phyloP scores from a whole-genome alignment of 257 asterid genomes.

The Fraxinus excelsior region DNA sequence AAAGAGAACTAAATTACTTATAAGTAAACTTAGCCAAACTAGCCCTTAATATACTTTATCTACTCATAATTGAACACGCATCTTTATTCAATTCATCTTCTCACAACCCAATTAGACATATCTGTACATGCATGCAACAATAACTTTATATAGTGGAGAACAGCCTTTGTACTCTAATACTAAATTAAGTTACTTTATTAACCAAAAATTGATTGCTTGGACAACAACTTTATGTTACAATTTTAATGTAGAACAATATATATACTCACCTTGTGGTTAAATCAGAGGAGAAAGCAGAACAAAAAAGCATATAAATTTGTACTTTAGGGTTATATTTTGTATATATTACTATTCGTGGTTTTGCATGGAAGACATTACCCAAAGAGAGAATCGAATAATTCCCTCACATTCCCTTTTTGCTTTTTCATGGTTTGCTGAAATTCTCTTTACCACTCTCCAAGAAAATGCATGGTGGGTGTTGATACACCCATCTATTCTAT shows the following conservation, averaged over 20 bases:
- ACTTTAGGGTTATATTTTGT: conserved; percentile 3
- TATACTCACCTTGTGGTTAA: neutral
- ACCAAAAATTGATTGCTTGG: neutral
- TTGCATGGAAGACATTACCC: conserved; percentile 71
- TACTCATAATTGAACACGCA: neutral
- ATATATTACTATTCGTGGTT: conserved; percentile 26
- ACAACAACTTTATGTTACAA: neutral
- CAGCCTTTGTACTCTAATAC: conserved; percentile 12
- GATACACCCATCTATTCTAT: no score
- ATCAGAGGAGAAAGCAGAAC: neutral
- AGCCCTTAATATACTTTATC: neutral
- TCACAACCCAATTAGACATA: neutral
- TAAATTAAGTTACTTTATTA: neutral
- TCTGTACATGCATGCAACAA: conserved; percentile 1
- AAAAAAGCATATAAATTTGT: conserved; percentile 3
- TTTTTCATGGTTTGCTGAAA: conserved; percentile 33
- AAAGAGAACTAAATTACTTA: neutral
- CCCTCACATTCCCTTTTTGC: conserved; percentile 50
- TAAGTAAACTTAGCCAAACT: neutral
- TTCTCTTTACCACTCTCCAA: conserved; percentile 48
- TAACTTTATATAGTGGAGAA: conserved; percentile 11
- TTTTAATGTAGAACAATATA: neutral
- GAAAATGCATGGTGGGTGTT: conserved; percentile 68
- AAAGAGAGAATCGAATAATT: conserved; percentile 79
- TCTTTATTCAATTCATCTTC: conserved; percentile 2